Base-by-base conservation (phyloP, 495 filamentous ascomycete species). In the Lasiosphaeria ovina region DNA sequence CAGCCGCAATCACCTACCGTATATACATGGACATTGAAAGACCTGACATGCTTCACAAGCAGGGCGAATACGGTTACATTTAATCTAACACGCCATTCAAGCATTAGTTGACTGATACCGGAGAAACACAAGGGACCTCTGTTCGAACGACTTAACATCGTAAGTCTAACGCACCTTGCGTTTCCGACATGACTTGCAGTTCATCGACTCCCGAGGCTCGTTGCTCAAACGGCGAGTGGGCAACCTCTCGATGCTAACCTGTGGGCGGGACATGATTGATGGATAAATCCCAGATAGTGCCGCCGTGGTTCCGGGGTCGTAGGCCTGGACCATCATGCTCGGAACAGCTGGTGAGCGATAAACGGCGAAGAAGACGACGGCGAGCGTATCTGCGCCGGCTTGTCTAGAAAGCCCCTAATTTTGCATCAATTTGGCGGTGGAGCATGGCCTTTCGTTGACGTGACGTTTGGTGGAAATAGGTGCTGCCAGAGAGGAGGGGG, bases 171-270 rank as follows among this genome's bases (percentile, higher is more conserved):
- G 56, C 71, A 91, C 89, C 80, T 95, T 95, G 68, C 91, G 82
- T 72, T 93, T 95, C 63, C 91, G 85, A 79, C 91, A 95, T 31
- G 88, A 92, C 71, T 95, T 93, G 84, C 91, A 95, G 73, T 95
- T 95, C 91, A 95, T 95, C 17, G 89, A 87, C 77, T 93, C 89
- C 64, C 90, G 86, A 31, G 88, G 89, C 68, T 92, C 89, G 68
- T 83, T 84, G 76, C 82, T 86, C 75, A 84, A 78, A 50, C 89
- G 86, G 55, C 90, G 85, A 36, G 85, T 80, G 44, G 89, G 87
- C 64, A 95, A 76, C 65, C 90, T 85, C 74, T 92, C 89, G 73
- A 94, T 94, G 74, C 89, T 89, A 70, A 93, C 85, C 80, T 91
- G 89, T 34, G 89, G 87, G 64, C 90, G 83, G 63, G 87, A 85